phyloP scores from a whole-genome alignment of 2,329 filamentous ascomycete genomes.

The Rhynchosporium secalis region DNA sequence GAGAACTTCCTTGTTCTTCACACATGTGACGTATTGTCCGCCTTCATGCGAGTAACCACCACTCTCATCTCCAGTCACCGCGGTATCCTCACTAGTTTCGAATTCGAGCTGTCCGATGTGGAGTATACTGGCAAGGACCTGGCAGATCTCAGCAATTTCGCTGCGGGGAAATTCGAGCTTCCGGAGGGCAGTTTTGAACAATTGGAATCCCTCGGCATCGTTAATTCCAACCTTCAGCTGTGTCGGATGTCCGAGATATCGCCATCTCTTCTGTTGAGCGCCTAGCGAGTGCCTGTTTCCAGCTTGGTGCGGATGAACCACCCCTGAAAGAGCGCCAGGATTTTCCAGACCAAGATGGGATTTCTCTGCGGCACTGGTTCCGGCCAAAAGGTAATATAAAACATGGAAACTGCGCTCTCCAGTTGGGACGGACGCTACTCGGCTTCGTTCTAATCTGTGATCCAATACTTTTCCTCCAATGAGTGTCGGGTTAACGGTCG shows the following conservation, averaged over 20 bases:
- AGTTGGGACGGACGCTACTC: slow-evolving; percentile 88
- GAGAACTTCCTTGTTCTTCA: slow-evolving; percentile 91
- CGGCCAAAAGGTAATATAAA: slow-evolving; percentile 90
- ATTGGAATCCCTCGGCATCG: slow-evolving; percentile 90
- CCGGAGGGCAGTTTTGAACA: slow-evolving; percentile 93
- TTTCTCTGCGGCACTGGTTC: slow-evolving; percentile 89
- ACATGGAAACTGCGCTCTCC: slow-evolving; percentile 97
- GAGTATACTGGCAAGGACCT: slow-evolving; percentile 89
- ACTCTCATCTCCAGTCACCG: slow-evolving; percentile 81
- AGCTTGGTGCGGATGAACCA: slow-evolving; percentile 41
- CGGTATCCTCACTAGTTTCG: slow-evolving; percentile 76
- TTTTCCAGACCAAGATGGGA: slow-evolving; percentile 68
- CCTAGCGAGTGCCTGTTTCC: slow-evolving; percentile 52
- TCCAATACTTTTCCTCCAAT: slow-evolving; percentile 94
- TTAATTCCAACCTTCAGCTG: slow-evolving; percentile 98
- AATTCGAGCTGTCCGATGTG: slow-evolving; percentile 98
- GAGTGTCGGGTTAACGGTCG: slow-evolving; percentile 79
- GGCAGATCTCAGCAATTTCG: slow-evolving; percentile 96
- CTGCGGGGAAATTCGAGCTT: slow-evolving; percentile 91
- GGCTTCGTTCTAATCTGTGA: slow-evolving; percentile 87
- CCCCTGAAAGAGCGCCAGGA: slow-evolving; percentile 47
- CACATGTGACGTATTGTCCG: slow-evolving; percentile 78
- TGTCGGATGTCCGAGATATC: slow-evolving; percentile 92
- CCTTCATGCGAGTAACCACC: slow-evolving; percentile 96
- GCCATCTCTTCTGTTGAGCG: slow-evolving; percentile 76